Conservation (phyloP, 2,329 filamentous ascomycete genomes). For the Xylaria sp. region DNA sequence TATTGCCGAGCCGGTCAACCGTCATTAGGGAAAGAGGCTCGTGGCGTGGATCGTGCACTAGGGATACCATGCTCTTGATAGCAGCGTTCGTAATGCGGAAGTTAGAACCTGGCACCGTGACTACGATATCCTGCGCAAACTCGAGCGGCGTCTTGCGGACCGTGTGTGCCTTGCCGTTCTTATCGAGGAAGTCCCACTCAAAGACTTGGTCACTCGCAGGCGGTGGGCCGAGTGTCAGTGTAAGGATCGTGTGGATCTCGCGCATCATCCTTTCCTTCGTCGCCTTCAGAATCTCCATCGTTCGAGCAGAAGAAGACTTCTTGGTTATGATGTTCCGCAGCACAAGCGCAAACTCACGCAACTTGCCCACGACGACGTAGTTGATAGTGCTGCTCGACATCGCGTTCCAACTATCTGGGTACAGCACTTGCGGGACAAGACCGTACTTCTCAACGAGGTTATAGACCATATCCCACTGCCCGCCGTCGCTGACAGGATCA, state of each 20-base stretch:
- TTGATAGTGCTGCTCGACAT: conserved; percentile 74
- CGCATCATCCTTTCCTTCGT: conserved; percentile 77
- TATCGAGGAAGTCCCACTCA: conserved; percentile 80
- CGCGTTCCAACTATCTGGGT: conserved; percentile 83
- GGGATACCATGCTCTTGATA: conserved; percentile 74
- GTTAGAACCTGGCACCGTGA: conserved; percentile 52
- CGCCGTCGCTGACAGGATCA: conserved; percentile 77
- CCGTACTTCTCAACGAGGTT: conserved; percentile 89
- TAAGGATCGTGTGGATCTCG: conserved; percentile 82
- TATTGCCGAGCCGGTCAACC: conserved; percentile 79
- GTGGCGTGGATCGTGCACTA: conserved; percentile 87
- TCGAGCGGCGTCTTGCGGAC: conserved; percentile 69
- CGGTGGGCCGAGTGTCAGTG: conserved; percentile 79
- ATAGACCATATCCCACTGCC: conserved; percentile 91
- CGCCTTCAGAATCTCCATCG: conserved; percentile 48
- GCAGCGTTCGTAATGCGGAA: conserved; percentile 57
- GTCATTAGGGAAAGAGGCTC: conserved; percentile 73
- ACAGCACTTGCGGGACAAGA: conserved; percentile 80
- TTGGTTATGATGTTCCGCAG: conserved; percentile 63
- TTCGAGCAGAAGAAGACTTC: conserved; percentile 38
- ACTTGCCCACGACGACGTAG: conserved; percentile 77
- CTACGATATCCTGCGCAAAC: conserved; percentile 72
- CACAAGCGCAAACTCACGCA: conserved; percentile 81
- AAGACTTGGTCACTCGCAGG: conserved; percentile 73
- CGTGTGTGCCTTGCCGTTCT: conserved; percentile 66